A percentile compares a stretch with the other conserved stretches of the same genome.
phyloP scores from a whole-genome alignment of 2,329 filamentous ascomycete species.

The Ophiosphaerella narmari region DNA sequence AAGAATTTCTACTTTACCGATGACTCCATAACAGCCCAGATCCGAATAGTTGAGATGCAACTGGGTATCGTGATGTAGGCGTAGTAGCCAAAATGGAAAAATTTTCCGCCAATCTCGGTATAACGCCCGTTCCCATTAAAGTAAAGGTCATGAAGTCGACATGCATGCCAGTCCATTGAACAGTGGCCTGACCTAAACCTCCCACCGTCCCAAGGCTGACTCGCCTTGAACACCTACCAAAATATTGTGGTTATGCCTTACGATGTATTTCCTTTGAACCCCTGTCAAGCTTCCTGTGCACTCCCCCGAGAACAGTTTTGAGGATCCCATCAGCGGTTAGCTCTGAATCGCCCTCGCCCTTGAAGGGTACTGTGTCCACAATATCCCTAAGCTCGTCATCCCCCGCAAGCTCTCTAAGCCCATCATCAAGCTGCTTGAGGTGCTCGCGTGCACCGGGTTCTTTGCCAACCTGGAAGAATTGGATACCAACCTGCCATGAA shows the following conservation, averaged over 20 bases:
- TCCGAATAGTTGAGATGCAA: neutral
- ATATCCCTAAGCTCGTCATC: slow-evolving; percentile 74
- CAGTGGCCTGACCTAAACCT: neutral
- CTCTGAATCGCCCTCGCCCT: slow-evolving; percentile 52
- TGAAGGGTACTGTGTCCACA: slow-evolving; percentile 86
- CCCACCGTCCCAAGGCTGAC: slow-evolving; percentile 1
- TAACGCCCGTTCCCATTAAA: neutral
- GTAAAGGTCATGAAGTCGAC: neutral
- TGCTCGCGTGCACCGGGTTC: slow-evolving; percentile 68
- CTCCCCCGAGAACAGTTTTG: slow-evolving; percentile 77
- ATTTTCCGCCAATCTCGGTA: neutral
- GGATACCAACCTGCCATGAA: slow-evolving; percentile 83
- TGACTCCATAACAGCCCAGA: neutral
- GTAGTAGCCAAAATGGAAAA: neutral
- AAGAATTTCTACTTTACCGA: no score
- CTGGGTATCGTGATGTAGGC: slow-evolving; percentile 1
- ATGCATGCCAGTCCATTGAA: neutral
- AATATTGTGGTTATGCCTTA: neutral
- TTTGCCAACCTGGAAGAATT: slow-evolving; percentile 93
- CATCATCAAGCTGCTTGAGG: slow-evolving; percentile 76
- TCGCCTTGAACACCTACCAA: neutral
- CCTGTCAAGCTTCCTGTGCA: slow-evolving; percentile 68
- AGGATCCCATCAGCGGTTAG: slow-evolving; percentile 74
- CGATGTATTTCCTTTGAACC: slow-evolving; percentile 42
- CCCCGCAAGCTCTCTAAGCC: slow-evolving; percentile 59